These are phyloP conservation scores for Thalassiosira exigua DNA, from an alignment of 352 stramenopile genomes.

Conservation along the genomic window DNA sequence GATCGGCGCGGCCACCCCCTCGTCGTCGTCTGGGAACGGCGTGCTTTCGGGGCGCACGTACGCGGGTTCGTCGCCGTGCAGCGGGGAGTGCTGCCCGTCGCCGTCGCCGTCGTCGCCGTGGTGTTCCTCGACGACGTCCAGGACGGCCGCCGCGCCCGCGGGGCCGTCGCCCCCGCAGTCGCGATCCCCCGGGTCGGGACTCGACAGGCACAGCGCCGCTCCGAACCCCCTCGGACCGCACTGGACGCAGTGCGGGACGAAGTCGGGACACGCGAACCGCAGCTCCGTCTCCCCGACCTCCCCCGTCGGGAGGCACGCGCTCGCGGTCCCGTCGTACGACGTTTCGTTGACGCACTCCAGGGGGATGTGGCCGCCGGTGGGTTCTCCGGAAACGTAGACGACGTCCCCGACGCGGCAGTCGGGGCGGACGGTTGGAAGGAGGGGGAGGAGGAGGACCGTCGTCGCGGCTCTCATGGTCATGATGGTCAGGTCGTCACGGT, in stretches of 20 bases:
- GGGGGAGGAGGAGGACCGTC: background rate
- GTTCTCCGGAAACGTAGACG: background rate
- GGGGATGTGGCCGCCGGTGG: conserved; percentile 3
- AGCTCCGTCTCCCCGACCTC: conserved; percentile 3
- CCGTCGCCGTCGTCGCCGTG: too few species aligned
- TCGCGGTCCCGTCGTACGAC: conserved; percentile 13
- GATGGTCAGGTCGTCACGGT: too few species aligned
- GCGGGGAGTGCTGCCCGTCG: too few species aligned
- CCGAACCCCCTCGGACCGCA: conserved; percentile 12
- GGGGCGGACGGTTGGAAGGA: background rate
- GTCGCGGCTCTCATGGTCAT: too few species aligned
- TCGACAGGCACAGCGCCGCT: conserved; percentile 19
- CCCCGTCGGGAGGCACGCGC: conserved; percentile 2
- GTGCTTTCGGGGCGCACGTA: too few species aligned
- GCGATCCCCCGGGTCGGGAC: background rate
- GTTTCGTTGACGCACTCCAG: conserved; percentile 18
- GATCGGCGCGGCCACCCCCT: too few species aligned
- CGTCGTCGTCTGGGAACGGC: too few species aligned
- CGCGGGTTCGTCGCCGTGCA: too few species aligned
- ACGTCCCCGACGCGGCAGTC: conserved; percentile 7
- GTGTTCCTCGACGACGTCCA: background rate
- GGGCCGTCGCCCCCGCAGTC: background rate
- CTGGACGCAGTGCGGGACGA: conserved; percentile 17
- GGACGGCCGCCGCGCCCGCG: too few species aligned
- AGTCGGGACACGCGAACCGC: background rate